phyloP scores from a whole-genome alignment of 768 basidiomycete species.

The Tulasnella sp. region DNA sequence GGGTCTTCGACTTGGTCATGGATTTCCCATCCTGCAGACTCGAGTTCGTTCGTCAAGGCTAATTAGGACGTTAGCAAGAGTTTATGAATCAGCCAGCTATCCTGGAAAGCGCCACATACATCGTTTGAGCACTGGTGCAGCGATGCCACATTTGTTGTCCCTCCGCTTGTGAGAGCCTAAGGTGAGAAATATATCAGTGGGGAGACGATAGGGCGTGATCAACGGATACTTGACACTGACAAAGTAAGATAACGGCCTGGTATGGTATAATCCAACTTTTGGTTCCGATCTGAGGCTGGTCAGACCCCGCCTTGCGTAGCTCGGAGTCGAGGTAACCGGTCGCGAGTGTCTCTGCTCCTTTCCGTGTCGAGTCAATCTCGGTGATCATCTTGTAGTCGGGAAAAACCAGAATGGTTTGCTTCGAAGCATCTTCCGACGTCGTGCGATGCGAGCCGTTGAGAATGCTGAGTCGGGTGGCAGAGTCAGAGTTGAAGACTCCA shows the following conservation, averaged over 20 bases:
- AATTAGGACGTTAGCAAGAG: conserved; percentile 29
- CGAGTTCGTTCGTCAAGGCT: conserved; percentile 64
- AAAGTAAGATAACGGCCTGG: conserved; percentile 82
- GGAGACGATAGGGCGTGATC: background rate
- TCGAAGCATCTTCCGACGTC: conserved; percentile 56
- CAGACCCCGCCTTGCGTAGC: conserved; percentile 41
- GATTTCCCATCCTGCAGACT: conserved; percentile 66
- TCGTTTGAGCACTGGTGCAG: conserved; percentile 77
- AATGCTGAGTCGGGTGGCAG: conserved; percentile 58
- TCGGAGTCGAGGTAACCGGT: conserved; percentile 56
- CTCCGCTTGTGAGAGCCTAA: conserved; percentile 89
- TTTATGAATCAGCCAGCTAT: conserved; percentile 31
- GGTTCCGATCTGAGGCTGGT: conserved; percentile 44
- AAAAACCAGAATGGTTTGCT: conserved; percentile 80
- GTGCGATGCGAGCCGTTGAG: conserved; percentile 81
- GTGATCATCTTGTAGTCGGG: conserved; percentile 87
- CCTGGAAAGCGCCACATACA: conserved; percentile 42
- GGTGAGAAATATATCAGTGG: background rate
- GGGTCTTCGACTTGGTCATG: conserved; percentile 66
- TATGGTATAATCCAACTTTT: conserved; percentile 84
- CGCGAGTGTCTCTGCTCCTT: conserved; percentile 71
- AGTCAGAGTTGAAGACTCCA: conserved; percentile 57
- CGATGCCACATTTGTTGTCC: conserved; percentile 87
- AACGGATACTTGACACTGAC: conserved; percentile 46
- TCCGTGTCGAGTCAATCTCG: conserved; percentile 57